Base-by-base conservation (phyloP, 306 rosid genomes). In the Pachyrhizus erosus region DNA sequence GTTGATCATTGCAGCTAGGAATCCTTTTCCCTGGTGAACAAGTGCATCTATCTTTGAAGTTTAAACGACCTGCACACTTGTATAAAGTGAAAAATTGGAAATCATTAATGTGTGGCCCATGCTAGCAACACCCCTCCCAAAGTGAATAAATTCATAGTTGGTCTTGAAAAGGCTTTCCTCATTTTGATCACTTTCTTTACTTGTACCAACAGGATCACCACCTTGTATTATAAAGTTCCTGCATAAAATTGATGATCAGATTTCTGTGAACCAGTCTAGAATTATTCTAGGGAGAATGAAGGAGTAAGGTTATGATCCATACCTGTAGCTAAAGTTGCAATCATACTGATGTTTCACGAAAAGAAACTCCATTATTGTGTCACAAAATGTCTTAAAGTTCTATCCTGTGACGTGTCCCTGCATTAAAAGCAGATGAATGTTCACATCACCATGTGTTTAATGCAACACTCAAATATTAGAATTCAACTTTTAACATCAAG, bases 301-400 rank as follows among this genome's bases (percentile, higher is more conserved):
- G 46, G 34, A 58, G 8, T 15, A 33, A 65, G 70, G 21, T 64
- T 15, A 29, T 64, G 42, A 62, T 27, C 11, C 40, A 27, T 27
- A 27, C 31, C 39, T 34, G 23, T 62, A 29, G 24, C 43, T 24
- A 64, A 64, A 21, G 43, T 29, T 33, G 24, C 70, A 43, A 15
- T 65, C 70, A 65, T 65, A 31, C 14, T 65, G 5, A 29, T 62
- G 45, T 29, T 65, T 13, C 45, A 33, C 20, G 2, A 17, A 65
- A 65, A 65, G 70, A 31, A 65, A 33, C 7, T 33, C 31, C 45
- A 17, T 31, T 65, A 65, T 62, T 62, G 11, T 61, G 68, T 62
- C 69, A 62, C 42, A 62, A 65, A 31, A 64, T 31, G 21, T 33
- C 45, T 31, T 29, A 64, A 64, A 64, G 70, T 64, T 65, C 24